Base-by-base conservation (phyloP, 768 basidiomycete genomes). In the Serendipita indica region DNA sequence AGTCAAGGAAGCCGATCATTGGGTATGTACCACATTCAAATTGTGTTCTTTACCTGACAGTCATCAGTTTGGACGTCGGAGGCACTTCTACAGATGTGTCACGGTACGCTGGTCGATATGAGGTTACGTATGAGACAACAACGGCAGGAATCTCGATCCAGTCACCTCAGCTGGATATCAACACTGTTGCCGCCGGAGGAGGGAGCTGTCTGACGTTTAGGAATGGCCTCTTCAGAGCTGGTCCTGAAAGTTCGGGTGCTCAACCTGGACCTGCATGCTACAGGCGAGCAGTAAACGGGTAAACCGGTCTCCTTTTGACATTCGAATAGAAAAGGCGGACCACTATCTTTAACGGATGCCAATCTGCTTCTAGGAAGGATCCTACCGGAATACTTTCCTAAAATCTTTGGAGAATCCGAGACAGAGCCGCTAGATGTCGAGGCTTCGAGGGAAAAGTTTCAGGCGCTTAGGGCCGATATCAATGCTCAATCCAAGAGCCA, bases 21-120 rank as follows among this genome's bases (percentile, higher is more conserved):
- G 89, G 89, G 84, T 87, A 66, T 14, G 82, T 75, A 22, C 59
- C 57, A 43, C 41, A 30, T n/a, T 33, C n/a, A 27, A 14, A 12
- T n/a, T 39, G 1, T 39, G 49, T 57, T 18, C 4, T 37, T 30
- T 39, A 52, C 32, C 4, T 32, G 2, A 49, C 16, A 12, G 32
- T 46, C n/a, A 6, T 18, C 61, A 91, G 89, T 4, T 72, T 92
- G 60, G 90, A 93, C 63, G 86, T 93, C n/a, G 91, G 92, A 3
- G 92, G 93, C 13, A 98, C 94, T 0, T 90, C 87, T 0, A 96
- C 93, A 0, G 93, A 98, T 66, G 93, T 96, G 2, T 94, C 91
- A 3, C 80, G 94, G 33, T 97, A 85, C 67, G 86, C 86, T 16
- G 94, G 92, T 0, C 76, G 85, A 32, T 92, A 91, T 66, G 92